These are phyloP conservation scores for Spergularia bocconei DNA, from an alignment of 148 eudicot species.

Conservation along the genomic window DNA sequence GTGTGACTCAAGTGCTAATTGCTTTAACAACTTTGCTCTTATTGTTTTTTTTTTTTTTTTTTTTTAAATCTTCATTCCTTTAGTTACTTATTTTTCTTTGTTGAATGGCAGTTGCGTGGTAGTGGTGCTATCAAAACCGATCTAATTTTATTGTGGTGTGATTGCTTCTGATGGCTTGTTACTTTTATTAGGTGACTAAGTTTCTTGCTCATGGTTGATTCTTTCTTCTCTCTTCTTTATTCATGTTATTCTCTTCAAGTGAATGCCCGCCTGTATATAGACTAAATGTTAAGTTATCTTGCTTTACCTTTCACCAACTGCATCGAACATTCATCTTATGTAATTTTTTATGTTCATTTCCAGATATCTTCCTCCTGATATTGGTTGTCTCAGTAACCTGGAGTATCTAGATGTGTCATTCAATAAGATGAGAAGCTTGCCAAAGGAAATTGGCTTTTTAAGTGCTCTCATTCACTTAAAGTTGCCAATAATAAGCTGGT, in stretches of 20 bases:
- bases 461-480: conserved; percentile 62
- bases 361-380: conserved; percentile 96
- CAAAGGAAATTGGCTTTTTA: conserved; percentile 68
- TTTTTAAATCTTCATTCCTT: too few relatives aligned
- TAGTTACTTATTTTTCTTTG: neutral
- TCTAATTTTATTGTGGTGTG: neutral
- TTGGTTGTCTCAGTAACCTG: conserved; percentile 64
- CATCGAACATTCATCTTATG: neutral
- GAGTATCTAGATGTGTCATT: conserved; percentile 86
- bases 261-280: neutral
- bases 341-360: conserved; percentile 13
- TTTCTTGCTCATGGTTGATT: neutral
- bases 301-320: neutral
- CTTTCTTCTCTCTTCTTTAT: neutral
- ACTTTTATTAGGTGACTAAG: neutral
- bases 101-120: neutral
- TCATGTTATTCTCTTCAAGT: neutral
- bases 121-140: neutral
- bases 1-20: too few relatives aligned
- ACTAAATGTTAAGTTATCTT: neutral
- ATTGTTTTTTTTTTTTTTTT: too few relatives aligned
- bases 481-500: conserved; percentile 75
- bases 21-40: too few relatives aligned
- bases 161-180: neutral
- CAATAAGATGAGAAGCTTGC: conserved; percentile 79